These are phyloP conservation scores for Dissophora ornata DNA, from an alignment of 192 early-diverging fungal species.

Conservation along the genomic window DNA sequence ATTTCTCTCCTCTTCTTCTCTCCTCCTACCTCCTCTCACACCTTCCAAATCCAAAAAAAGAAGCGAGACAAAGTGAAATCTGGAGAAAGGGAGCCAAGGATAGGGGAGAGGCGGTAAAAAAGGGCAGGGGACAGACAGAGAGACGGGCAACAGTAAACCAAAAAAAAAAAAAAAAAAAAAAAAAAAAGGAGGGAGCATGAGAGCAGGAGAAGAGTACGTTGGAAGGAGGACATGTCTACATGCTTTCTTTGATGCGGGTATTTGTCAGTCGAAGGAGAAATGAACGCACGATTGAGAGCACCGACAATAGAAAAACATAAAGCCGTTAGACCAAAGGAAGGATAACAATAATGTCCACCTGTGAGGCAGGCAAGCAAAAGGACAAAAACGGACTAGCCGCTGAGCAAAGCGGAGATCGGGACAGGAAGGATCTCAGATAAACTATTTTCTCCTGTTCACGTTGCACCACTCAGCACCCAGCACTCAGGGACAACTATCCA, in stretches of 20 bases:
- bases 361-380: no score
- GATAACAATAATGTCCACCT: no score
- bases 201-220: not conserved
- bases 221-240: not conserved
- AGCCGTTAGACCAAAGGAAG: not conserved
- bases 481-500: not conserved
- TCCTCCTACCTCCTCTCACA: not conserved
- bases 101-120: not conserved
- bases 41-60: not conserved
- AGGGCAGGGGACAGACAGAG: not conserved
- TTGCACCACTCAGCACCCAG: conserved; percentile 1
- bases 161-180: not conserved
- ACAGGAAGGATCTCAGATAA: not conserved
- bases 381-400: no score
- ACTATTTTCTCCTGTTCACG: not conserved
- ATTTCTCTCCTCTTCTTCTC: not conserved
- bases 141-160: not conserved
- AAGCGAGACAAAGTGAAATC: not conserved
- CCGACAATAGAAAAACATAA: no score
- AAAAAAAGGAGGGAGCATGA: conserved; percentile 2
- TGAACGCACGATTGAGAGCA: not conserved
- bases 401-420: conserved; percentile 1
- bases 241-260: not conserved
- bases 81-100: not conserved
- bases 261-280: no score